Base-by-base conservation (phyloP, 345 rosid genomes). In the Toxicodendron radicans region DNA sequence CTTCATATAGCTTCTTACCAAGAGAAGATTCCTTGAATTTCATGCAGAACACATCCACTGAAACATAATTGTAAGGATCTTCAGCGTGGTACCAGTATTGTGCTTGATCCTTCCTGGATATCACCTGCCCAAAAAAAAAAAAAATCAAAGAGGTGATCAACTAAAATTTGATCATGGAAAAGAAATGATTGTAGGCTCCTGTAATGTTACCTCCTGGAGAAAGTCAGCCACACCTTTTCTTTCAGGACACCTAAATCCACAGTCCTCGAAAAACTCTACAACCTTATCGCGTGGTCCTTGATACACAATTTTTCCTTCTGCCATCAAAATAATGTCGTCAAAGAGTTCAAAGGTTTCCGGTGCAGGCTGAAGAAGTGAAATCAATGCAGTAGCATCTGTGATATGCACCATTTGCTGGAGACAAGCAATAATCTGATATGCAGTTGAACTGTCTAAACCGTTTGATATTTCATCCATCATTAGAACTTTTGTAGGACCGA, bases 401-500 rank as follows among this genome's bases (percentile, higher is more conserved):
- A 84, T 53, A 35, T 88, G 93, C 70, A 85, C 96, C 56, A 83
- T 63, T 23, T 87, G 90, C 85, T 85, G 86, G 61, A 91, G 79
- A 70, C 88, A 88, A 14, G 85, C 66, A 59, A 83, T 81, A 46
- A 91, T 80, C 84, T 89, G 96, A 77, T 70, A 86, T 13, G 91
- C 79, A 17, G 93, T 89, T 2, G 91, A 91, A 68, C 90, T 91
- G 73, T 91, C 96, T 48, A 89, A 77, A 11, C 93, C 96, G 17
- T 85, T 87, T 7, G 91, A 82, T 73, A 91, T 87, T 76, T 89
- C 91, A 60, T 89, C 96, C 96, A 91, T 87, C 68, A 91, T 86
- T 7, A 91, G 27, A 38, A 93, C 85, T 80, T 83, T 87, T 23
- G 78, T 79, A 12, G 96, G 90, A 13, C 93, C 91, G 9, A 91